Conservation (phyloP, 129 eudicot genomes). For the Sambucus nigra region DNA sequence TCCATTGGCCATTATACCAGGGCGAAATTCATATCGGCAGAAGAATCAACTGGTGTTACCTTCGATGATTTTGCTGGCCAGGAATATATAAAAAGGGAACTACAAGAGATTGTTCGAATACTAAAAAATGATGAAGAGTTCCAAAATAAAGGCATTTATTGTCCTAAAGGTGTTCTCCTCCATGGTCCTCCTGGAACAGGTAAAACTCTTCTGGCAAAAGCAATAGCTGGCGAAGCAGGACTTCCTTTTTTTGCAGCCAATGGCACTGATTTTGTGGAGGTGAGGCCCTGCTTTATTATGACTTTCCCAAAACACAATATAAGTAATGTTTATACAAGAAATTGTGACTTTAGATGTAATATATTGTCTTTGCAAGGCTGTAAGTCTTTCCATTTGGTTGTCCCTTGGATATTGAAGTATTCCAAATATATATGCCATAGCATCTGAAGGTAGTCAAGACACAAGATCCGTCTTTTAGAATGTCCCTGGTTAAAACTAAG, state of each 20-base stretch:
- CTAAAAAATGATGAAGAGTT: constrained; percentile 77
- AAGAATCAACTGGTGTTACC: constrained; percentile 83
- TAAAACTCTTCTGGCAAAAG: constrained; percentile 93
- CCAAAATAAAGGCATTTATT: constrained; percentile 77
- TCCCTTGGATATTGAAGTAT: neutral
- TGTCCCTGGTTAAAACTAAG: neutral
- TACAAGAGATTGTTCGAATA: constrained; percentile 85
- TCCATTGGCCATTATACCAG: constrained; percentile 24
- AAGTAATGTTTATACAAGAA: neutral
- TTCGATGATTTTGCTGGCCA: constrained; percentile 99
- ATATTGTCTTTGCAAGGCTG: neutral
- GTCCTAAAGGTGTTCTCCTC: constrained; percentile 94
- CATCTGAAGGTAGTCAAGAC: neutral
- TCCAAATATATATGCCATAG: neutral
- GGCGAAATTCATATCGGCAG: constrained; percentile 92
- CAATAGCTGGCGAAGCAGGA: constrained; percentile 98
- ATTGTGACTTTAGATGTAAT: neutral
- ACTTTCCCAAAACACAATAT: neutral
- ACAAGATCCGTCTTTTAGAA: neutral
- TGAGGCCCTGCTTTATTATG: constrained; percentile 15
- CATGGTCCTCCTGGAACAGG: constrained; percentile 99
- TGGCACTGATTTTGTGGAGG: constrained; percentile 99
- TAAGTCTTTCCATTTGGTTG: neutral
- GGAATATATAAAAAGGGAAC: constrained; percentile 86
- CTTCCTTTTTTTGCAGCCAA: constrained; percentile 93